phyloP scores from a whole-genome alignment of 345 rosid genomes.

The Luvunga scandens region DNA sequence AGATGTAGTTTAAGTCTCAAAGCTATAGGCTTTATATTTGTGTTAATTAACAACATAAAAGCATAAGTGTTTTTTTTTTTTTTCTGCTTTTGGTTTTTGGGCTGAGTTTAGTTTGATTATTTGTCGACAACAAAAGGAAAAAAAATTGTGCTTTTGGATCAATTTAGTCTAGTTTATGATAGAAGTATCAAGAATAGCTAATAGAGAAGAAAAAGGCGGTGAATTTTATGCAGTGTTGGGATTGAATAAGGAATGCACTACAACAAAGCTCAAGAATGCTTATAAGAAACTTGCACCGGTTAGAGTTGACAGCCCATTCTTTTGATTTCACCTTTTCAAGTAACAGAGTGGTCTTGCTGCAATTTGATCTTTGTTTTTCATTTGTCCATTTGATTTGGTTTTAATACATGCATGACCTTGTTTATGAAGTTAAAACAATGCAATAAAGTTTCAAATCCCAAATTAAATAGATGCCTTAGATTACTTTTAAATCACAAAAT shows the following conservation, averaged over 20 bases:
- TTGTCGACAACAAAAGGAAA: slow-evolving; percentile 6
- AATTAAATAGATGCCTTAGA: no score
- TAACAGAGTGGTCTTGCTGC: background rate
- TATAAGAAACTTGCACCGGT: no score
- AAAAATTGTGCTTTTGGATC: background rate
- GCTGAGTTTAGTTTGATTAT: no score
- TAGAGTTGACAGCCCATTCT: slow-evolving; percentile 15
- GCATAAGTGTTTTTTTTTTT: background rate
- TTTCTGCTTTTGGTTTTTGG: no score
- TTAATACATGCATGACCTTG: background rate
- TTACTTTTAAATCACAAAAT: no score
- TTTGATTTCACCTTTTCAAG: background rate
- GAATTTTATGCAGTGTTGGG: slow-evolving; percentile 21
- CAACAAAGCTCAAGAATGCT: no score
- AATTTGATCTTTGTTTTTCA: no score
- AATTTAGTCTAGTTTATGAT: background rate
- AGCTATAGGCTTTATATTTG: background rate
- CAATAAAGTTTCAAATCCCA: background rate
- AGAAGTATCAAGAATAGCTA: slow-evolving; percentile 32
- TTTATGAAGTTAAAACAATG: background rate
- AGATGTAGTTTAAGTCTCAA: background rate
- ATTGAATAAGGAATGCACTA: no score
- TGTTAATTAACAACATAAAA: background rate
- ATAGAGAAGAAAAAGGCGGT: slow-evolving; percentile 34
- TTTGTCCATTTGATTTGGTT: background rate